Evolutionary conservation across 2,329 filamentous ascomycete species (phyloP).

Genomic region (Ilyonectria sp.): DNA sequence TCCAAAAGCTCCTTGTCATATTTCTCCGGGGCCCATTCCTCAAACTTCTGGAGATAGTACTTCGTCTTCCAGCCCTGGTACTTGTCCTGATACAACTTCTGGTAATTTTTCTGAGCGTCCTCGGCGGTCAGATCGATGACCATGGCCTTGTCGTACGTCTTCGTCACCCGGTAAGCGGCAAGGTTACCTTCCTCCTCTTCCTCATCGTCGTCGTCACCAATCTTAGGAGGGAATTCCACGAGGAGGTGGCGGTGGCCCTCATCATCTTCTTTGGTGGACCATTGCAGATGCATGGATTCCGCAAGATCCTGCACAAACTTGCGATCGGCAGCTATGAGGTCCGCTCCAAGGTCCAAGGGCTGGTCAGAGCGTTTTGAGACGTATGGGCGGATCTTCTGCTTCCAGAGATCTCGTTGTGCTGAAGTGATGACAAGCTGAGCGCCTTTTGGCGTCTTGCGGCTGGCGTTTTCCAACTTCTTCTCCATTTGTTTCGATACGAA

Average conservation of each 20-base stretch:
- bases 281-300: slow-evolving; percentile 70
- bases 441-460: slow-evolving; percentile 68
- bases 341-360: slow-evolving; percentile 80
- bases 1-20: slow-evolving; percentile 82
- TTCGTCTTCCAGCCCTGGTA: slow-evolving; percentile 95
- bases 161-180: slow-evolving; percentile 88
- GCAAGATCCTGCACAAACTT: slow-evolving; percentile 94
- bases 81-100: slow-evolving; percentile 90
- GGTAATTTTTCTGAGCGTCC: slow-evolving; percentile 83
- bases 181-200: slow-evolving; percentile 84
- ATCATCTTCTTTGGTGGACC: slow-evolving; percentile 71
- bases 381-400: slow-evolving; percentile 84
- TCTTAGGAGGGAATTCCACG: slow-evolving; percentile 63
- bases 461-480: slow-evolving; percentile 70
- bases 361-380: slow-evolving; percentile 77
- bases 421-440: slow-evolving; percentile 81
- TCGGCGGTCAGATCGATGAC: slow-evolving; percentile 85
- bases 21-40: slow-evolving; percentile 86
- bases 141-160: slow-evolving; percentile 91
- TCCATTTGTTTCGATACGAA: slow-evolving; percentile 87
- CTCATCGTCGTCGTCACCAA: slow-evolving; percentile 59
- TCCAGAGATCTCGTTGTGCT: slow-evolving; percentile 86
- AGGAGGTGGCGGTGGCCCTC: slow-evolving; percentile 69
- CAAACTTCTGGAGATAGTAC: slow-evolving; percentile 92
- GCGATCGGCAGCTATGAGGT: slow-evolving; percentile 86